Conservation (phyloP, 805 yeast species). For the Metschnikowia noctiluminum region DNA sequence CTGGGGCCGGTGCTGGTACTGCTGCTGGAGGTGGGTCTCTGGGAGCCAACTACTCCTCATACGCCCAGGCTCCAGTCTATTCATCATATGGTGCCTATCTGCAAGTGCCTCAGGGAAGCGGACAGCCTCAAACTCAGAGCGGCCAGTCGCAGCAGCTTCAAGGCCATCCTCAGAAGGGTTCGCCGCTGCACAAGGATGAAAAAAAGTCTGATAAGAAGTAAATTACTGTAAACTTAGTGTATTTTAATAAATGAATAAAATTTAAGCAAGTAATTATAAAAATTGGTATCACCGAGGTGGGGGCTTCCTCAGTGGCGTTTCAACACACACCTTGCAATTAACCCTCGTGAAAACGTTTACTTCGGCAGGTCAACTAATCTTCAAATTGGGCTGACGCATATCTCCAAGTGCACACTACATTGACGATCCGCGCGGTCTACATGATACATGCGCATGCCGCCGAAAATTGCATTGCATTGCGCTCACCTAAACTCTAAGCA, state of each 20-base stretch:
- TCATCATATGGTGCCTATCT: conserved; percentile 15
- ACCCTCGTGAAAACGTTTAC: too few relatives aligned
- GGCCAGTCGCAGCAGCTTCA: conserved; percentile 12
- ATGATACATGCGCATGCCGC: conserved; percentile 3
- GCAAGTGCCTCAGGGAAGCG: conserved; percentile 14
- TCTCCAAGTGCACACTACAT: neutral
- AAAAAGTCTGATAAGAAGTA: conserved; percentile 17
- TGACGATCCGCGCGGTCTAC: conserved; percentile 1
- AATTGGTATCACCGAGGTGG: too few relatives aligned
- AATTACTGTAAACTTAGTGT: conserved; percentile 11
- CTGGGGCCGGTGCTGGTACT: conserved; percentile 2
- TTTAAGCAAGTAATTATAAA: too few relatives aligned
- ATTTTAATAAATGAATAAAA: conserved; percentile 7
- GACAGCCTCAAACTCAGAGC: conserved; percentile 15
- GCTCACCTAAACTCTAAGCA: neutral
- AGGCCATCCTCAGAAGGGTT: conserved; percentile 13
- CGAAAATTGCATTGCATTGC: conserved; percentile 2
- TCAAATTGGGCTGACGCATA: neutral
- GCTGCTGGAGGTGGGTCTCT: conserved; percentile 5
- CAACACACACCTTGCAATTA: neutral
- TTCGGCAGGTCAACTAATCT: neutral
- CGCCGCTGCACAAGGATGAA: conserved; percentile 16
- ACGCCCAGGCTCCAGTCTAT: conserved; percentile 18
- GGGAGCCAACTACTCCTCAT: conserved; percentile 16
- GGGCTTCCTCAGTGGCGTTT: neutral